Evolutionary conservation across 1,284 basidiomycete species (phyloP).

Genomic region (Ganoderma multipileum): DNA sequence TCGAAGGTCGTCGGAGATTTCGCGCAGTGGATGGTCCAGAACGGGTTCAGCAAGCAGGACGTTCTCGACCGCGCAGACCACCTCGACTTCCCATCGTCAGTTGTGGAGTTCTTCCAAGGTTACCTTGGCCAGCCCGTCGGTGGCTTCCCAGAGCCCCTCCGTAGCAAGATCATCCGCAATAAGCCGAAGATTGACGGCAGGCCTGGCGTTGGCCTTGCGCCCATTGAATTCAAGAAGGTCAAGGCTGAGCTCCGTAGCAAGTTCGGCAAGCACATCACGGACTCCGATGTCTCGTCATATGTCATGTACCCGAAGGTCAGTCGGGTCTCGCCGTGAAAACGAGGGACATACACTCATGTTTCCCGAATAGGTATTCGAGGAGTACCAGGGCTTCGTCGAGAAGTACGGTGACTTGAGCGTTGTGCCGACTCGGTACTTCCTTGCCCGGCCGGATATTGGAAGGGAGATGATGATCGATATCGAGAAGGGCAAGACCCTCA

Average conservation of each 20-base stretch:
- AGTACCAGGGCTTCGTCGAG: constrained; percentile 94
- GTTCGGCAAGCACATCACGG: constrained; percentile 94
- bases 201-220: constrained; percentile 87
- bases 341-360: constrained; percentile 2
- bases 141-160: constrained; percentile 98
- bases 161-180: constrained; percentile 91
- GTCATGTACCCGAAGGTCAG: constrained; percentile 93
- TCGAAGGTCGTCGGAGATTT: constrained; percentile 99
- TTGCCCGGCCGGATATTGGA: constrained; percentile 89
- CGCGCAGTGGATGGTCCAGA: constrained; percentile 99
- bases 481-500: constrained; percentile 97
- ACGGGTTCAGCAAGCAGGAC: constrained; percentile 87
- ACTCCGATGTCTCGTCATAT: constrained; percentile 93
- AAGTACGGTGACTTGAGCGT: constrained; percentile 96
- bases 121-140: constrained; percentile 97
- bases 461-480: constrained; percentile 98
- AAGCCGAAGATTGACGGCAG: constrained; percentile 94
- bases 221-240: constrained; percentile 96
- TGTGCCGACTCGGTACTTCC: constrained; percentile 96
- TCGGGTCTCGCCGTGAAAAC: constrained; percentile 14
- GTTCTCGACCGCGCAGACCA: constrained; percentile 87
- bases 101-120: constrained; percentile 97
- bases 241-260: constrained; percentile 92
- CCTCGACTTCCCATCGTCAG: constrained; percentile 97
- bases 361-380: constrained; percentile 85